phyloP scores from a whole-genome alignment of 2,329 filamentous ascomycete genomes.

The Aspergillus awamori region DNA sequence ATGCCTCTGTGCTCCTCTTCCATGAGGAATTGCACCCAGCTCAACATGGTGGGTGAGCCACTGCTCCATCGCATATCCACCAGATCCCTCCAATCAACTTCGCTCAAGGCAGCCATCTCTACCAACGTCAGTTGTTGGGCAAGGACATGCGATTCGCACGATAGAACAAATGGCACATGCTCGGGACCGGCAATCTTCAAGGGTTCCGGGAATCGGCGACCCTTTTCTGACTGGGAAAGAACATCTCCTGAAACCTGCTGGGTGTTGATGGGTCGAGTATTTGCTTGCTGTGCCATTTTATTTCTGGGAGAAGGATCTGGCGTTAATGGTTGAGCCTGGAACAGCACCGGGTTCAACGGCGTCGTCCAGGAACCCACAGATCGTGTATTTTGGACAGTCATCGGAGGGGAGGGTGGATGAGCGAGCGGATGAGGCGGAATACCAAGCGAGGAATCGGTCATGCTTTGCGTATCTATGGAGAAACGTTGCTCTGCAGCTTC shows the following conservation, averaged over 20 bases:
- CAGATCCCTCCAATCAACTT: slow-evolving; percentile 68
- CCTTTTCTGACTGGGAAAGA: slow-evolving; percentile 36
- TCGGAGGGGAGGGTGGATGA: slow-evolving; percentile 51
- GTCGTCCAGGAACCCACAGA: slow-evolving; percentile 38
- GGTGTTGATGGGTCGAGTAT: slow-evolving; percentile 26
- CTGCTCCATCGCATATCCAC: slow-evolving; percentile 66
- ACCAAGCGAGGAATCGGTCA: slow-evolving; percentile 42
- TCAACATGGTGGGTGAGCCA: slow-evolving; percentile 53
- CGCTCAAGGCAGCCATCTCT: slow-evolving; percentile 66
- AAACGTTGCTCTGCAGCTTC: slow-evolving; percentile 38
- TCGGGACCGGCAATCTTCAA: slow-evolving; percentile 27
- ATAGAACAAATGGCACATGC: slow-evolving; percentile 66
- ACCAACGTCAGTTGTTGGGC: slow-evolving; percentile 67
- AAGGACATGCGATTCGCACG: slow-evolving; percentile 62
- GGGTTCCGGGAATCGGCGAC: slow-evolving; percentile 20
- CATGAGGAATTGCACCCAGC: slow-evolving; percentile 65
- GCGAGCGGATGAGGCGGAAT: slow-evolving; percentile 50
- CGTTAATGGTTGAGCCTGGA: slow-evolving; percentile 43
- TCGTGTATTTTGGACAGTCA: slow-evolving; percentile 44
- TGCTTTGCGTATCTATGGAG: slow-evolving; percentile 38
- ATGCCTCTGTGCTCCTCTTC: slow-evolving; percentile 60
- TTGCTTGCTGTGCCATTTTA: slow-evolving; percentile 20
- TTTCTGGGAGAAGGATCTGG: slow-evolving; percentile 47
- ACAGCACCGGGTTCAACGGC: slow-evolving; percentile 35
- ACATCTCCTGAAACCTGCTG: slow-evolving; percentile 38